These are phyloP conservation scores for Caloboletus firmus DNA, from an alignment of 1,284 basidiomycete species.

Conservation along the genomic window DNA sequence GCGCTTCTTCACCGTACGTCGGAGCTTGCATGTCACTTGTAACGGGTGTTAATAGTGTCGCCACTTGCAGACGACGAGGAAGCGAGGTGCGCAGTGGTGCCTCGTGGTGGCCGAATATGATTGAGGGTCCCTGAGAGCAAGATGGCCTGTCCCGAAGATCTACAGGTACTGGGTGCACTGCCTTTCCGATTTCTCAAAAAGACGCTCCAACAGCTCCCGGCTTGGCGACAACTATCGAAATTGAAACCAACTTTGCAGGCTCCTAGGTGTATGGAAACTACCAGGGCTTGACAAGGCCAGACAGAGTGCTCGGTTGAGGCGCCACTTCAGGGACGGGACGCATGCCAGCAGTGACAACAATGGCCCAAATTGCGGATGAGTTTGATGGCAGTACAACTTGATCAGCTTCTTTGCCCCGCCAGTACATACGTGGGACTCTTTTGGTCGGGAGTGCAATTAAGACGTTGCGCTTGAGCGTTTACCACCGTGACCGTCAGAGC, in stretches of 20 bases:
- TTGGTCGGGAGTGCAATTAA: conserved; percentile 33
- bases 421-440: conserved; percentile 39
- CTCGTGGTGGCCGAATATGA: not conserved
- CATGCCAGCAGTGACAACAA: conserved; percentile 14
- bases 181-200: conserved; percentile 17
- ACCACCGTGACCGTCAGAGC: conserved; percentile 16
- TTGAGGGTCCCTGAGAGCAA: not conserved
- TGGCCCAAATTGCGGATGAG: conserved; percentile 25
- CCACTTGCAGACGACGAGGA: too few relatives aligned
- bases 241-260: not conserved
- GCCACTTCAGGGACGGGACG: conserved; percentile 25
- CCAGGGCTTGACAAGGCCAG: not conserved
- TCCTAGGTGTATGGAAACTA: conserved; percentile 2
- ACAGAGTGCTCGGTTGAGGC: conserved; percentile 9
- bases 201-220: conserved; percentile 4
- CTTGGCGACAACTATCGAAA: not conserved
- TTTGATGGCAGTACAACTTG: conserved; percentile 32
- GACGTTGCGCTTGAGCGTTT: conserved; percentile 21
- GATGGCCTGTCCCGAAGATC: conserved; percentile 10
- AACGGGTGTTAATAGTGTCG: not conserved
- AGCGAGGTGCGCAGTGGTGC: not conserved
- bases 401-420: conserved; percentile 38
- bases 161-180: conserved; percentile 15
- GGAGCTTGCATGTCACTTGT: not conserved
- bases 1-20: not conserved